Percentiles rank a stretch among this genome's conserved stretches.
These are phyloP conservation scores for Yamadazyma phyllophila DNA, from an alignment of 805 yeast genomes.

Conservation along the genomic window DNA sequence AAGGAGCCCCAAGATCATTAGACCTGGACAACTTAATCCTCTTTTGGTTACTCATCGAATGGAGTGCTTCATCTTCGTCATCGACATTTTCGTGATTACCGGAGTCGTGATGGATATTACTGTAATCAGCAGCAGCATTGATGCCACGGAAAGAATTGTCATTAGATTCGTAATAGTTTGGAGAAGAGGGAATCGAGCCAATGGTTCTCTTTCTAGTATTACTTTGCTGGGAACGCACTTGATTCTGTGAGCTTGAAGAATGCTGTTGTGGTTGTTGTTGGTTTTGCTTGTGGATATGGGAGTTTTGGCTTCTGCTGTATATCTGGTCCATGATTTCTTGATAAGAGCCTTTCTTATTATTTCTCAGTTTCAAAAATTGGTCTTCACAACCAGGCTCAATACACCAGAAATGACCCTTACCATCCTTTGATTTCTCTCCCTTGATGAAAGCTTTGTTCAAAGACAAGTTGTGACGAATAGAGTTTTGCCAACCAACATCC, in stretches of 20 bases:
- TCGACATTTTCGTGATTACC: too few relatives aligned
- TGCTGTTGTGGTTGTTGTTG: neutral
- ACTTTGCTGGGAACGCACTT: neutral
- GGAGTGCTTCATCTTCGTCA: neutral
- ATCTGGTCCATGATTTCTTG: conserved; percentile 46
- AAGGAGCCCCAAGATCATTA: conserved; percentile 10
- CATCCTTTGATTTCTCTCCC: conserved; percentile 86
- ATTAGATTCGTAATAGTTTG: conserved; percentile 18
- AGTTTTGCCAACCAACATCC: conserved; percentile 97
- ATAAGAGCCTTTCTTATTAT: conserved; percentile 43
- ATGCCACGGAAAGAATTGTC: conserved; percentile 1
- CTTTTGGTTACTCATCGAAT: neutral
- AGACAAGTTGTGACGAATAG: conserved; percentile 91
- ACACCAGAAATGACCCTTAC: conserved; percentile 92
- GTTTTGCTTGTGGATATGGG: neutral
- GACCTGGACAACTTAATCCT: neutral
- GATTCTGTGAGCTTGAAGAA: neutral
- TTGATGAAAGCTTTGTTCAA: conserved; percentile 90
- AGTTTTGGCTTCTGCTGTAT: neutral
- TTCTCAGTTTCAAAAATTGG: conserved; percentile 68
- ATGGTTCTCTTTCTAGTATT: conserved; percentile 14
- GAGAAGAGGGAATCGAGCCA: conserved; percentile 32
- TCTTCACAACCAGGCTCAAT: conserved; percentile 80
- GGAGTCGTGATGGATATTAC: neutral
- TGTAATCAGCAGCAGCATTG: conserved; percentile 17